Evolutionary conservation across 305 asterid species (phyloP), one percentile per base, ranked within the genome.

Genomic region (Fraxinus albicans): DNA sequence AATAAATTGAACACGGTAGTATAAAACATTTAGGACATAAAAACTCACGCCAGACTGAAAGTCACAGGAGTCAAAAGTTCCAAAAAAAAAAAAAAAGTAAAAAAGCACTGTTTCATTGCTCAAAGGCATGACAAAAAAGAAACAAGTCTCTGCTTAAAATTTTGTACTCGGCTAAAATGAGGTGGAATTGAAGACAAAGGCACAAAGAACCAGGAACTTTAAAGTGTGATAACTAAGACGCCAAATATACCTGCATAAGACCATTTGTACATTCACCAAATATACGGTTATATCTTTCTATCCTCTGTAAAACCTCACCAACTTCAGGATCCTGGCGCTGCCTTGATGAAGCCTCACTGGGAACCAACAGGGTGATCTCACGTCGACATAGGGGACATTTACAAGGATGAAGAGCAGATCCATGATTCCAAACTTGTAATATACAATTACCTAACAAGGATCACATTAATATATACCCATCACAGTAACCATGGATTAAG

Each of bases 361-460:
- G 99, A 85, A 96, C 96, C 92, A 96, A 84, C 87, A 96, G 85
- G 79, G 94, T 93, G 86, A 96, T 93, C 84, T 84, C 94, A 27
- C 99, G 99, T 77, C 99, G 94, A 86, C 99, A 96, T 15, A 96
- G 84, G 21, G 98, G 98, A 73, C 99, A 96, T 81, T 78, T 91
- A 83, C 98, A 94, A 58, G 98, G 94, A 80, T 88, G 95, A 83
- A 93, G 89, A 77, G 95, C 97, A 75, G 93, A 84, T 80, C 93
- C 94, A 77, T 91, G 90, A 76, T 94, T 89, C 99, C 99, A 96
- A 83, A 90, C 93, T 89, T 90, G 96, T 75, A 92, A 81, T 80
- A 94, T 94, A 86, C 99, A 96, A 76, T 83, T 87, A 72, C 96
- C 99, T 96, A 84, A 75, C 73, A 84, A 73, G 21, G 38, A 65